phyloP scores from a whole-genome alignment of 2,329 filamentous ascomycete species.

The Periconia macrospinosa region DNA sequence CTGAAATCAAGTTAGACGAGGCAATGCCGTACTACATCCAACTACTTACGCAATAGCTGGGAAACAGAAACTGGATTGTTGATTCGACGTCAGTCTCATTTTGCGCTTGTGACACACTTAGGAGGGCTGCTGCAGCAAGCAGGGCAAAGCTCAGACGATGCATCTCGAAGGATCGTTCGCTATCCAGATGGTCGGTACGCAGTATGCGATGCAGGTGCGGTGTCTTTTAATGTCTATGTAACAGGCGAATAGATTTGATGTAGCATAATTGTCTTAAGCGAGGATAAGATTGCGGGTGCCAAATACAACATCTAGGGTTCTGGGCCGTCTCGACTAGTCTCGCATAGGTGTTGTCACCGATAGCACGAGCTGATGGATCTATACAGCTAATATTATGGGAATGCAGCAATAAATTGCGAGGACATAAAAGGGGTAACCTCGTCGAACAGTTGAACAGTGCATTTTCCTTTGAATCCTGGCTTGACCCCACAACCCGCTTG shows the following conservation, averaged over 20 bases:
- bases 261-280: not conserved
- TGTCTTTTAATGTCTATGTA: not conserved
- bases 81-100: slow-evolving; percentile 6
- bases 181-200: not conserved
- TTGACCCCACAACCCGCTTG: not conserved
- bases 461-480: too few species aligned
- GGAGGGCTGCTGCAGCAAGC: slow-evolving; percentile 5
- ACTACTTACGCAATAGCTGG: slow-evolving; percentile 10
- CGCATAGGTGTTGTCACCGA: slow-evolving; percentile 1
- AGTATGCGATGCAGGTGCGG: not conserved
- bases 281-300: not conserved
- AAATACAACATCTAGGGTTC: not conserved
- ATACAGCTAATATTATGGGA: too few species aligned
- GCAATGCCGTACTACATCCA: too few species aligned
- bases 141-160: slow-evolving; percentile 2
- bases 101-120: slow-evolving; percentile 5
- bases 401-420: too few species aligned
- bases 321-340: not conserved
- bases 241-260: not conserved
- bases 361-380: not conserved
- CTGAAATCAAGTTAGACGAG: not conserved
- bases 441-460: too few species aligned
- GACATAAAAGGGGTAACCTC: too few species aligned
- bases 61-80: slow-evolving; percentile 7
- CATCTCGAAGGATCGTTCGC: slow-evolving; percentile 3